A percentile compares a stretch with the other conserved stretches of the same genome.
Evolutionary conservation across 176 grass and related monocot genomes (phyloP).

Genomic region (Oryza coarctata): DNA sequence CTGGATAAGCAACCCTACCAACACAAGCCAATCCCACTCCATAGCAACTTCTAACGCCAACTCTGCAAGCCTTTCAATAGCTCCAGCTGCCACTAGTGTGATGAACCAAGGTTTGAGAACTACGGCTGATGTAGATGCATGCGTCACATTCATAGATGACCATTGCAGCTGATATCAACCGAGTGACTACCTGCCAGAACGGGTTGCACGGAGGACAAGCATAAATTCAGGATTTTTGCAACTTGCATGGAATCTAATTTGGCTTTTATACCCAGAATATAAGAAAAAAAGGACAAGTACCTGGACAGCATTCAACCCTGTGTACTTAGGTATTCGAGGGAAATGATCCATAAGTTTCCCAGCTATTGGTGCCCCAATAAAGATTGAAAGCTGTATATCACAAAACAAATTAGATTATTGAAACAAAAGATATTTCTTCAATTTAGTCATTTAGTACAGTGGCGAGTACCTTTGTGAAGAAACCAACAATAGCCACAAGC

Average conservation of each 20-base stretch:
- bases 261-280: not conserved
- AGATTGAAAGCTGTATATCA: constrained; percentile 68
- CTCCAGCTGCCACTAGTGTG: constrained; percentile 66
- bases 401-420: constrained; percentile 41
- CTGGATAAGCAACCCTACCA: constrained; percentile 60
- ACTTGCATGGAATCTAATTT: not conserved
- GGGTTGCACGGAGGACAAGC: constrained; percentile 24
- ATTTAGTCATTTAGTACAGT: not conserved
- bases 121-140: constrained; percentile 53
- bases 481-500: constrained; percentile 89
- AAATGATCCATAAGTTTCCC: constrained; percentile 96
- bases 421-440: not conserved
- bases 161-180: constrained; percentile 81
- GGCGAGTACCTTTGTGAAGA: constrained; percentile 81
- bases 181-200: constrained; percentile 72
- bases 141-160: constrained; percentile 72
- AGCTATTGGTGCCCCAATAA: constrained; percentile 80
- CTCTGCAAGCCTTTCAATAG: constrained; percentile 82
- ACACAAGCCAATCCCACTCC: constrained; percentile 95
- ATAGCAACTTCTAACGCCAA: constrained; percentile 85
- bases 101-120: constrained; percentile 94
- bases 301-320: constrained; percentile 83
- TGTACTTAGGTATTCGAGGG: constrained; percentile 83
- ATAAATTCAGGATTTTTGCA: constrained; percentile 15
- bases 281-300: constrained; percentile 41